These are phyloP conservation scores for Kazachstania bromeliacearum DNA, from an alignment of 805 yeast genomes.

Conservation along the genomic window DNA sequence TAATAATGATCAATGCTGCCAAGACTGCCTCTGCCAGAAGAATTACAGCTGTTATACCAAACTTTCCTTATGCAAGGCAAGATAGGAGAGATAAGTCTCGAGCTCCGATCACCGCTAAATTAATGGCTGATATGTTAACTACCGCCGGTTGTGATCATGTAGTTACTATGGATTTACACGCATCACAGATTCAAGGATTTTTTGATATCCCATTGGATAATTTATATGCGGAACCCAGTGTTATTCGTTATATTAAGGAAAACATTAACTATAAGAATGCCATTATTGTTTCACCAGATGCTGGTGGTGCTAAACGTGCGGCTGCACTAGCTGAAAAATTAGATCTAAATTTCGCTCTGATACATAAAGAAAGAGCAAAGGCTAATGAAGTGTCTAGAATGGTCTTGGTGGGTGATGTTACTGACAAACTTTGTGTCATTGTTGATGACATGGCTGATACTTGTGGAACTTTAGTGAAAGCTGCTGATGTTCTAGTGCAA, in stretches of 20 bases:
- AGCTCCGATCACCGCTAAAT: conserved; percentile 78
- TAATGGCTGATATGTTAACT: conserved; percentile 74
- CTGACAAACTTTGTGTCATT: conserved; percentile 62
- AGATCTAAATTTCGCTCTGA: conserved; percentile 71
- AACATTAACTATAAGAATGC: conserved; percentile 47
- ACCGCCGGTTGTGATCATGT: conserved; percentile 84
- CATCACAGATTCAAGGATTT: conserved; percentile 80
- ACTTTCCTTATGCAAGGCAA: conserved; percentile 79
- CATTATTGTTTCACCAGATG: conserved; percentile 76
- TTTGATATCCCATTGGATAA: conserved; percentile 77
- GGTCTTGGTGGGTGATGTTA: conserved; percentile 80
- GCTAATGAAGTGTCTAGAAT: conserved; percentile 77
- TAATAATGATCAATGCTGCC: conserved; percentile 78
- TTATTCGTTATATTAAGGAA: conserved; percentile 62
- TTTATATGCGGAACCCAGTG: conserved; percentile 75
- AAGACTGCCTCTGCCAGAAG: conserved; percentile 75
- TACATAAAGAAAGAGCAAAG: conserved; percentile 73
- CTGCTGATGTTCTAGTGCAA: conserved; percentile 61
- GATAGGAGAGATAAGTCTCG: conserved; percentile 77
- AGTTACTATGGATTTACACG: conserved; percentile 79
- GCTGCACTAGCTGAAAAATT: conserved; percentile 72
- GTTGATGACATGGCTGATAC: conserved; percentile 89
- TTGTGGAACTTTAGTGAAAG: conserved; percentile 76
- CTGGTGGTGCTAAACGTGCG: conserved; percentile 84
- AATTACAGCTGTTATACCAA: conserved; percentile 74